Base-by-base conservation (phyloP, 2,329 filamentous ascomycete species). In the Beauveria bassiana region DNA sequence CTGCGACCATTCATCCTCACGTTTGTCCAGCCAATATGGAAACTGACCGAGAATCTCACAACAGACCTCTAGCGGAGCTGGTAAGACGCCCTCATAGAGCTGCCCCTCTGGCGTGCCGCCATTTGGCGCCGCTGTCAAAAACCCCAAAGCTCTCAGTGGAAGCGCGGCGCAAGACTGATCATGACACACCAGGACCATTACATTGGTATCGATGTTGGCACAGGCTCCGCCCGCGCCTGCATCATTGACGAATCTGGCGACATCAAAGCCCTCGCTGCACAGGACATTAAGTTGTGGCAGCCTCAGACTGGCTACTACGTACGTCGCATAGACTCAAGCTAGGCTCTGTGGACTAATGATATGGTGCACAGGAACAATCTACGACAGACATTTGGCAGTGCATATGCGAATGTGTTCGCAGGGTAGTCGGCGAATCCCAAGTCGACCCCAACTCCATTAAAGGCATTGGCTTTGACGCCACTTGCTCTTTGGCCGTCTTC, bases 401-500 rank as follows among this genome's bases (percentile, higher is more conserved):
- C 75, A 96, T 99, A 72, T 96, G 93, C 78, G 83, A 86, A 64
- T 95, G 91, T 47, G 91, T 97, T 43, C 88, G 92, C 69, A 84
- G 87, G 58, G 91, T 93, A 50, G 83, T 98, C 69, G 83, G 82
- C 70, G 88, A 96, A 73, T 89, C 93, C 67, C 87, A 87, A 68
- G 87, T 96, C 67, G 86, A 93, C 69, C 83, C 87, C 5, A 79
- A 78, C 65, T 86, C 84, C 42, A 88, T 99, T 69, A 89, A 89
- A 68, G 95, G 95, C 62, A 91, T 99, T 70, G 95, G 95, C 59
- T 98, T 99, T 74, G 95, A 99, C 74, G 95, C 95, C 24, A 99
- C 95, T n/a, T 99, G 95, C 80, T 99, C 95, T 20, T 85, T 99
- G 31, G 85, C 93, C 38, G 93, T 98, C 67, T 96, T 99, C 77